Conservation (phyloP, 164 flowering plant genomes). For the Chimonanthus praecox region DNA sequence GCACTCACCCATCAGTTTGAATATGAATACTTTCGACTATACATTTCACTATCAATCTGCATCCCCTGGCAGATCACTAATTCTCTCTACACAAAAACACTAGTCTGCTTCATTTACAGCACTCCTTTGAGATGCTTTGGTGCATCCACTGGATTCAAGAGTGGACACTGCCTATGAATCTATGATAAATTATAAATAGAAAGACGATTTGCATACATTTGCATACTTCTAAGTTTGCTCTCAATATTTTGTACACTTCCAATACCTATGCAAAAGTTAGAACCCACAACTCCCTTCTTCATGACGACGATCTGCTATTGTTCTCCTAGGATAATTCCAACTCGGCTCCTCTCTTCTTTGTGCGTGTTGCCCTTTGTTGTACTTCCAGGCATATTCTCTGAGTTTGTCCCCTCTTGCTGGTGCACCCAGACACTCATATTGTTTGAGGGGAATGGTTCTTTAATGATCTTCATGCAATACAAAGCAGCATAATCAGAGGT, state of each 20-base stretch:
- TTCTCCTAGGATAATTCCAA: constrained; percentile 11
- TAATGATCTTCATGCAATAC: constrained; percentile 17
- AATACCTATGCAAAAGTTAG: constrained; percentile 27
- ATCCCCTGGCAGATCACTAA: constrained; percentile 4
- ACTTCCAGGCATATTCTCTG: constrained; percentile 52
- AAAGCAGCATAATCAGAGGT: neutral
- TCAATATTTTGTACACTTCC: constrained; percentile 27
- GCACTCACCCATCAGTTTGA: constrained; percentile 9
- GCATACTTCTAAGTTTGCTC: constrained; percentile 6
- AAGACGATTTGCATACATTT: constrained; percentile 1
- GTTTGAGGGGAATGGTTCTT: constrained; percentile 54
- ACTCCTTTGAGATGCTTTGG: constrained; percentile 9
- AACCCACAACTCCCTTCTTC: constrained; percentile 9
- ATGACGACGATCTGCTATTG: neutral
- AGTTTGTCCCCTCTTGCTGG: constrained; percentile 60
- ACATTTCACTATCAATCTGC: constrained; percentile 22
- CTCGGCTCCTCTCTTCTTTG: constrained; percentile 23
- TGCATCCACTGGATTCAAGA: constrained; percentile 27
- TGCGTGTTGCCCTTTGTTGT: constrained; percentile 37
- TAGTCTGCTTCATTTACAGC: constrained; percentile 18
- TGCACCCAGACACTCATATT: constrained; percentile 53
- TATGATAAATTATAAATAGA: constrained; percentile 6
- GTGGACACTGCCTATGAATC: constrained; percentile 19
- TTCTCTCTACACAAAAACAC: constrained; percentile 22
- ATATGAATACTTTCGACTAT: constrained; percentile 8